Evolutionary conservation across 169 alveolate genomes (phyloP), one percentile per base, ranked within the genome.

Genomic region (Plasmodium reichenowi): DNA sequence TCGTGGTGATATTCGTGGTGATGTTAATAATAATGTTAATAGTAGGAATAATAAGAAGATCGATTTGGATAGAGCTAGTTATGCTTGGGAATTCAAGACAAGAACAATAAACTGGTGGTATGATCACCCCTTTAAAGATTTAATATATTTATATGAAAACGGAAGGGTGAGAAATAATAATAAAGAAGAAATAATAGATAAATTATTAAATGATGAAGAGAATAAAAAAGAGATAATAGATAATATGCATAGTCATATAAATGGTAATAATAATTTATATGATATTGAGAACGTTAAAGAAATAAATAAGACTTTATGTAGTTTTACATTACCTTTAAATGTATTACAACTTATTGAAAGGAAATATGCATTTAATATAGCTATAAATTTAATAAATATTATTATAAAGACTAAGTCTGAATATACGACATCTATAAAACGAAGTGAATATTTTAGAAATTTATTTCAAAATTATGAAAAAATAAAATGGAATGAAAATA

Each of bases 81-180:
- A 66, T 38, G 89, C 89, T 12, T 78, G 89, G 89, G 38, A 78
- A 66, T 78, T 78, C 59, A 78, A 78, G 48, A 72, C 89, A 2
- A 78, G 45, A 3, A 67, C 89, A 0, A 78, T 78, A 26, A 78
- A 78, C 17, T 78, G 89, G 89, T 78, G 89, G 89, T 56, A 50
- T 6, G 89, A 78, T 58, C 89, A 78, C 43, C 89, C 89, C 0
- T 78, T 78, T 26, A 64, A 56, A 59, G 89, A 78, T 67, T 56
- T 78, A 47, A 59, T 78, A 2, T 78, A 78, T 45, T 78, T 52
- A 0, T 78, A 78, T 59, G 56, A 78, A 52, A 47, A 64, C 15
- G 26, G 26, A 0, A 64, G 52, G 10, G 6, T 13, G 1, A 54
- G 20, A 32, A 32, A 10, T 20, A 52, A 10, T 66, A 29, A 66